Conservation (phyloP, 768 basidiomycete genomes). For the Auriculariales sp. region DNA sequence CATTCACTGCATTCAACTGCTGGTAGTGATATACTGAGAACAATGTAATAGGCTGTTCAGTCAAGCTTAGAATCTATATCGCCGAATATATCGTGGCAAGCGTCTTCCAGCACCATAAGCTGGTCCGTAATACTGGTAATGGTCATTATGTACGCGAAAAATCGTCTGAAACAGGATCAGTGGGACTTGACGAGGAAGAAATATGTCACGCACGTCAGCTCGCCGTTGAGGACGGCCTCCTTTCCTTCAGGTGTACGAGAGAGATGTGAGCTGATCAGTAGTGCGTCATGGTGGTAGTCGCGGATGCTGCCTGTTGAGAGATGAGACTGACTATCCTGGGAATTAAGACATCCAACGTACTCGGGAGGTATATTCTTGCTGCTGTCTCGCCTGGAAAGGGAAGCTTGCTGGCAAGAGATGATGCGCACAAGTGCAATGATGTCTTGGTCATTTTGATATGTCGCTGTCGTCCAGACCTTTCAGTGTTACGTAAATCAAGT, state of each 20-base stretch:
- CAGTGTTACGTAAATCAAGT: no score
- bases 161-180: conserved; percentile 2
- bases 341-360: neutral
- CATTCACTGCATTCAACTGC: no score
- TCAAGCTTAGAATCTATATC: conserved; percentile 10
- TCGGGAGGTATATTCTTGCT: neutral
- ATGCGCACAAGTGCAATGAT: conserved; percentile 9
- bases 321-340: neutral
- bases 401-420: conserved; percentile 11
- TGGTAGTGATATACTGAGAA: no score
- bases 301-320: neutral
- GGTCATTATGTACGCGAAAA: conserved; percentile 10
- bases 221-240: conserved; percentile 7
- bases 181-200: neutral
- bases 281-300: conserved; percentile 10
- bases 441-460: conserved; percentile 6
- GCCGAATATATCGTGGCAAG: conserved; percentile 10
- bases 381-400: conserved; percentile 13
- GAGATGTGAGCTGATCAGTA: conserved; percentile 10
- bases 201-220: conserved; percentile 5
- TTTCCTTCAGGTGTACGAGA: conserved; percentile 10
- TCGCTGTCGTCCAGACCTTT: no score
- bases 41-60: no score
- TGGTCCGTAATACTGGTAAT: conserved; percentile 4
- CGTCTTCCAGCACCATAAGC: conserved; percentile 9